Base-by-base conservation (phyloP, 352 stramenopile genomes). In the Pseudoperonospora humuli region DNA sequence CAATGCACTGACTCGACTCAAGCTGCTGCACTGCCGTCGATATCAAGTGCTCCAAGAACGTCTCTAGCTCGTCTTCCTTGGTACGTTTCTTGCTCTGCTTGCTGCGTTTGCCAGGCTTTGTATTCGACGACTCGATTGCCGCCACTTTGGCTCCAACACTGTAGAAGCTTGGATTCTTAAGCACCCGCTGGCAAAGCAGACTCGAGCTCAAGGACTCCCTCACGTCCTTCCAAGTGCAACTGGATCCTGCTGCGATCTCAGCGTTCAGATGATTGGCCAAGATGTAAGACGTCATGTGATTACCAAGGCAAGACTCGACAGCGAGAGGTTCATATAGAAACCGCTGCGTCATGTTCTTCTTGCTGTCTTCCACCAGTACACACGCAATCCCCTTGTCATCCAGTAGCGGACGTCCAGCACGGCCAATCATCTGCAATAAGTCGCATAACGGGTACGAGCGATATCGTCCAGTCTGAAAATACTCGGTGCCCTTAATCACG, bases 341-440 rank as follows among this genome's bases (percentile, higher is more conserved):
- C 45, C 97, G 97, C 58, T 97, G 92, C 29, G 95, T 98, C 69
- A 98, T 98, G 54, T 96, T 97, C 74, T 99, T 99, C 74, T 99
- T 98, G 29, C 84, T 89, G 45, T 97, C 93, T 59, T 97, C 84
- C 7, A 97, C 93, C 36, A 99, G 83, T 13, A 99, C 95, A 57
- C 96, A 96, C 11, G 96, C 97, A 24, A 97, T 75, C 25, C 94
- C 94, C 58, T 88, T 83, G 14, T 86, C 86, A 62, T 99, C 96
- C 57, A 98, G 96, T 32, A 97, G 72, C 17, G 95, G 95, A 3
- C 96, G 81, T 7, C 97, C 96, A 3, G 96, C 96, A 39, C 97
- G 75, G 9, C 97, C 97, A 74, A 99, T 98, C 96, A 99, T 99
- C 63, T 99, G 96, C n/a, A 99, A 59, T 24, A 99, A 70, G 63